Evolutionary conservation across 805 yeast species (phyloP).

Genomic region (Candida wancherniae): DNA sequence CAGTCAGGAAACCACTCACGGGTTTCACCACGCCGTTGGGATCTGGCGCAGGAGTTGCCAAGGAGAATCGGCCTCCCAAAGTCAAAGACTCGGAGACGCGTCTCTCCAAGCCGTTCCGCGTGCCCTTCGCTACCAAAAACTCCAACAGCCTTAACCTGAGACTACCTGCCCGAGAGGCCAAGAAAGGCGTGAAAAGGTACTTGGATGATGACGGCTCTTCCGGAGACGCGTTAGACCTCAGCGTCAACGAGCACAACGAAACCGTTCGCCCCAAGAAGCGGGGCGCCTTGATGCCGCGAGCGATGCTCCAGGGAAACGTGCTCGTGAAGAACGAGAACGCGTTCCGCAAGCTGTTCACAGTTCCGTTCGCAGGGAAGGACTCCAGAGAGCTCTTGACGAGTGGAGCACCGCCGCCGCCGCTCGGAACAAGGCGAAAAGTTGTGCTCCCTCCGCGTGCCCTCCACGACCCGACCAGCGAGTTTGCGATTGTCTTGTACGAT

Average conservation of each 20-base stretch:
- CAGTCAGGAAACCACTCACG: conserved; percentile 31
- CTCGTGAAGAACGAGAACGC: conserved; percentile 32
- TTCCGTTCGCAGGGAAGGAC: conserved; percentile 49
- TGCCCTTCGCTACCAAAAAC: conserved; percentile 46
- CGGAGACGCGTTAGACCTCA: conserved; percentile 20
- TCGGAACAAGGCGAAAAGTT: conserved; percentile 73
- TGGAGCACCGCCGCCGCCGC: conserved; percentile 64
- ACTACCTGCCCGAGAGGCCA: conserved; percentile 23
- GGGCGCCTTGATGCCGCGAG: conserved; percentile 60
- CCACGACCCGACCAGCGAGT: conserved; percentile 92
- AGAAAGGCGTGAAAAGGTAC: conserved; percentile 30
- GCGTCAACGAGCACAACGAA: conserved; percentile 31
- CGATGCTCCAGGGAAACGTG: conserved; percentile 39
- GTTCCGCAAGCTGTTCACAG: conserved; percentile 46
- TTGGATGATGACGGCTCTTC: conserved; percentile 22
- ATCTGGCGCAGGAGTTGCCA: conserved; percentile 65
- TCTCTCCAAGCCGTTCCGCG: conserved; percentile 62
- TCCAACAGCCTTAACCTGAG: conserved; percentile 7
- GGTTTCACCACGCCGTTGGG: conserved; percentile 49
- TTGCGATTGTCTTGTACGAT: conserved; percentile 91
- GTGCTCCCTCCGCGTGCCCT: conserved; percentile 81
- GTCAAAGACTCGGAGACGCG: conserved; percentile 47
- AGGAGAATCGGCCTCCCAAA: conserved; percentile 49
- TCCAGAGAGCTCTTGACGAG: conserved; percentile 26
- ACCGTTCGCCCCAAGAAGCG: conserved; percentile 26